Conservation (phyloP, 164 flowering plant species). For the Brasenia schreberi region DNA sequence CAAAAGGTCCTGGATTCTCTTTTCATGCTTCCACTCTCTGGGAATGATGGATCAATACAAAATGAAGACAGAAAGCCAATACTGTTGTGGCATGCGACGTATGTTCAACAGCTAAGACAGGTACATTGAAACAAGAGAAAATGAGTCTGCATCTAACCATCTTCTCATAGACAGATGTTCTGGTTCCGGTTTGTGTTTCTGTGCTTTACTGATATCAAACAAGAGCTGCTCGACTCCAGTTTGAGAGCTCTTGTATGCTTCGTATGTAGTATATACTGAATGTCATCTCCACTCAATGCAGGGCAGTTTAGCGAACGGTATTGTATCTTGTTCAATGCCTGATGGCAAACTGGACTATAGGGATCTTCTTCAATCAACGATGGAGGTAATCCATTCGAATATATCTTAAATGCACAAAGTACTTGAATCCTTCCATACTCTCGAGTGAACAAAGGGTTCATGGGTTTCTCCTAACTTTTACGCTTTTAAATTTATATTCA, state of each 20-base stretch:
- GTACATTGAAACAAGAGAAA: conserved; percentile 15
- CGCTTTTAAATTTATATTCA: too few relatives aligned
- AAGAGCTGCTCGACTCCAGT: background rate
- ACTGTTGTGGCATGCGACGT: conserved; percentile 63
- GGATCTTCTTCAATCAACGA: conserved; percentile 31
- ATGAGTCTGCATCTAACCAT: background rate
- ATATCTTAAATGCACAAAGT: background rate
- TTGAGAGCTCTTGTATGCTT: background rate
- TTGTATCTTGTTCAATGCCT: conserved; percentile 42
- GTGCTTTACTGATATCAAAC: background rate
- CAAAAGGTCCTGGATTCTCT: conserved; percentile 46
- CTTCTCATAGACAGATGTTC: background rate
- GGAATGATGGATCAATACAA: conserved; percentile 11
- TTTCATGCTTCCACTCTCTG: conserved; percentile 18
- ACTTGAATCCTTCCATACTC: background rate
- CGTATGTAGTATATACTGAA: background rate
- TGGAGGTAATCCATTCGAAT: conserved; percentile 24
- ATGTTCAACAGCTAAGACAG: conserved; percentile 51
- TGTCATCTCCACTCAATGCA: conserved; percentile 16
- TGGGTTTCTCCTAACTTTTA: too few relatives aligned
- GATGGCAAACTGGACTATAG: conserved; percentile 55
- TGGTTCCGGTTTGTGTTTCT: background rate
- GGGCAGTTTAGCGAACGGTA: conserved; percentile 23
- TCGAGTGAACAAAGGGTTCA: too few relatives aligned
- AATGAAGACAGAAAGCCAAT: conserved; percentile 25